Conservation (phyloP, 2,329 filamentous ascomycete species). For the Cladosporium sp. region DNA sequence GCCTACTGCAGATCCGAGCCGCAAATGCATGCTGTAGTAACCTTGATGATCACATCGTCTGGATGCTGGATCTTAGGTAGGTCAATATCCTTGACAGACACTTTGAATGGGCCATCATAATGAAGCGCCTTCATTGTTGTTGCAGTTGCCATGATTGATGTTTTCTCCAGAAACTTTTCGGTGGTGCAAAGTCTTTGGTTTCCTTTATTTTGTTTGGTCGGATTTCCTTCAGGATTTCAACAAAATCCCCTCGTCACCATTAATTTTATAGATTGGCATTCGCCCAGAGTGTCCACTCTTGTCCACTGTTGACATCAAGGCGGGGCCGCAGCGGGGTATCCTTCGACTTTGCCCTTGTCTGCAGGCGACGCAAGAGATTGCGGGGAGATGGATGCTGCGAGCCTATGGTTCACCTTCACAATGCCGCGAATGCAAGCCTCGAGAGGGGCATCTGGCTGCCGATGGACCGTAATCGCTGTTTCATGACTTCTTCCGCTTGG, state of each 20-base stretch:
- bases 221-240: background rate
- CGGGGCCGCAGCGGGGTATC: conserved; percentile 11
- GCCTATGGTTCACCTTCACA: background rate
- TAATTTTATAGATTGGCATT: conserved; percentile 5
- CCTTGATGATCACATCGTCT: conserved; percentile 61
- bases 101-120: conserved; percentile 58
- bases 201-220: no score
- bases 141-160: conserved; percentile 12
- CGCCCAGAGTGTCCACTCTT: background rate
- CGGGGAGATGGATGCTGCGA: background rate
- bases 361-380: background rate
- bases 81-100: conserved; percentile 57
- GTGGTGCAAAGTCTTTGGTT: background rate
- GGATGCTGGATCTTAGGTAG: conserved; percentile 57
- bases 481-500: background rate
- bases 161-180: background rate
- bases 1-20: conserved; percentile 45
- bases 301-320: conserved; percentile 8
- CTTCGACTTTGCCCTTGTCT: background rate
- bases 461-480: background rate
- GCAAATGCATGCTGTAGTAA: conserved; percentile 53
- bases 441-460: background rate
- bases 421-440: background rate
- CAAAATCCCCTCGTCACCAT: no score
- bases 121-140: conserved; percentile 57